Base-by-base conservation (phyloP, 208 protist species). In the Acanthamoeba castellanii region DNA sequence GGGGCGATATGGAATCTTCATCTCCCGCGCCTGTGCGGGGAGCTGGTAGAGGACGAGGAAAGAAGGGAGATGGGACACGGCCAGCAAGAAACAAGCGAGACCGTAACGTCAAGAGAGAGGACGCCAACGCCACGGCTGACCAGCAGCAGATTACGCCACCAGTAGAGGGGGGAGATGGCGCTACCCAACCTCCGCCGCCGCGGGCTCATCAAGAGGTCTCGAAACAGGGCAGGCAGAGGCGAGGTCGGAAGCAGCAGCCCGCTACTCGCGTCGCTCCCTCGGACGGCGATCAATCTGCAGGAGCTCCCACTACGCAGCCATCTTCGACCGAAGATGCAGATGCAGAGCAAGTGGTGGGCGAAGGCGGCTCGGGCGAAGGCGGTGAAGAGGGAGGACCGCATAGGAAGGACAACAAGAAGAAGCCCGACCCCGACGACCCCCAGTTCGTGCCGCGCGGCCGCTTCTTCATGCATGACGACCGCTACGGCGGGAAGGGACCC, bases 391-490 rank as follows among this genome's bases (percentile, higher is more conserved):
- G 76, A 5, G 47, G 22, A 2, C 76, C 32, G 14, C 25, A 6
- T 0, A 78, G 20, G 42, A 34, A 85, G 11, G 30, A 30, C 22
- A 45, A 22, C 70, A 59, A 59, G 45, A 32, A 59, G 45, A 50
- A 25, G 76, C 45, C n/a, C 20, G 76, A 27, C 27, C 76, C 76
- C 42, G 47, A 85, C 16, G 76, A 85, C 47, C 76, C 76, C 3
- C 76, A 85, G 76, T 85, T 59, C 76, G 76, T 85, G 42, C 76
- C 76, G 14, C 76, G 76, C 14, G 76, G 76, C 25, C 34, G 76
- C 45, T 85, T 85, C 76, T 85, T 59, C 47, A 85, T 85, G 76
- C 76, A 85, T 45, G 76, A 85, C 47, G 76, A 85, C 6, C 76
- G 76, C 76, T 57, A 59, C n/a, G 76, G 76, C 25, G 45, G 76